Base-by-base conservation (phyloP, 169 alveolate genomes). In the Plasmodium malariae region DNA sequence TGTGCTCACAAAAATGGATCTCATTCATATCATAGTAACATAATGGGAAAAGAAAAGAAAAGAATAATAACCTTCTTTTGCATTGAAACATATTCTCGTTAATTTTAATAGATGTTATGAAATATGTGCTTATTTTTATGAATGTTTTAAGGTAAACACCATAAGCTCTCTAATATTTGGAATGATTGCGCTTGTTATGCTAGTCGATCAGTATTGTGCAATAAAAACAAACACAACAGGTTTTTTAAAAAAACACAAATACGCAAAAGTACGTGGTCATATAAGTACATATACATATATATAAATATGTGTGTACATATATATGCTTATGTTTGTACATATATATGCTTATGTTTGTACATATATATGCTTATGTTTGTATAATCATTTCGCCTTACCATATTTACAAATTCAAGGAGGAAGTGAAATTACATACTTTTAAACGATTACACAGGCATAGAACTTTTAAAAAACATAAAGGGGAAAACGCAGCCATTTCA, bases 211-310 rank as follows among this genome's bases (percentile, higher is more conserved):
- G 63, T 80, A 65, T 30, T 67, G 65, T 43, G 90, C 83, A 54
- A 48, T 80, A n/a, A 65, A 40, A 40, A 80, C 90, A 11, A 80
- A 80, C n/a, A 80, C 90, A 55, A 65, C 90, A 65, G 90, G 90
- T 80, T 60, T 21, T 7, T 19, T 26, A 24, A 32, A 37, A 32
- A 36, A 19, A 40, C 12, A 68, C n/a, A 40, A 12, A 67, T 19
- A 40, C 2, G 12, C 12, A 65, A 6, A 14, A 21, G 3, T 3
- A 67, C 21, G 6, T 40, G 12, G 11, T n/a, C 34, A 28, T 62
- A 14, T 28, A 14, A 3, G 12, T 0, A 32, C 9, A 11, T 30
- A 28, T 17, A 30, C 2, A 11, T 62, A 11, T 32, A n/a, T 28
- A 11, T 55, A 55, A 55, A 14, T n/a, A n/a, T n/a, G n/a, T n/a